Evolutionary conservation across 1,284 basidiomycete species (phyloP), one percentile per base, ranked within the genome.

Genomic region (Schizophyllum amplum): DNA sequence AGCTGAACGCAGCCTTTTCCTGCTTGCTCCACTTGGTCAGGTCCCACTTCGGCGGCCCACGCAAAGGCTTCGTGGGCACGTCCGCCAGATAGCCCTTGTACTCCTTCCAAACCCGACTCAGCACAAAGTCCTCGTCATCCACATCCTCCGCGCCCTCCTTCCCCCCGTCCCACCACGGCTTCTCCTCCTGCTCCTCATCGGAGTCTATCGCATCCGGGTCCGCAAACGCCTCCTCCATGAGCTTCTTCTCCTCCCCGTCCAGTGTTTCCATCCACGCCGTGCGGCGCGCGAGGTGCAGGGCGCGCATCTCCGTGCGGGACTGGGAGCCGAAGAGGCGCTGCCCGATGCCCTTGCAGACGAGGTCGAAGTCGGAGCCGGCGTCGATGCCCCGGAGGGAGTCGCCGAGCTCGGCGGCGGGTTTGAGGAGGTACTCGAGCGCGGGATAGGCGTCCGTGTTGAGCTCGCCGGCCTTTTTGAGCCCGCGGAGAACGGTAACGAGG

Each of bases 321-420:
- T 72, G 74, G 46, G 63, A 59, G 24, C 65, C 63, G 62, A 72
- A 73, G 57, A 48, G 70, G 63, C 52, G 65, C 58, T 17, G 11
- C 13, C 72, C 75, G 27, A 74, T 68, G 13, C 69, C 71, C 54
- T 70, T 72, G 65, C 71, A 70, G 52, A 75, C 67, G 6, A 60
- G 54, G 25, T 60, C 58, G 59, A 74, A 77, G 5, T 61, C 52
- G 11, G 64, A 65, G 24, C 60, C 47, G 55, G 65, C 67, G 23
- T 51, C 56, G 17, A 65, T 59, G 13, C 46, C 55, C 5, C 64
- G 60, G 63, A 70, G 67, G 15, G 13, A 52, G n/a, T 71, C 62
- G 22, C 69, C 67, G 62, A 70, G 70, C 4, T 62, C 60, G 21
- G 64, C 64, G 6, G 68, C 67, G n/a, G 55, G 57, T 52, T 62